A percentile compares a stretch with the other conserved stretches of the same genome.
These are phyloP conservation scores for Cadophora luteo-olivacea DNA, from an alignment of 2,329 filamentous ascomycete genomes.

Conservation along the genomic window DNA sequence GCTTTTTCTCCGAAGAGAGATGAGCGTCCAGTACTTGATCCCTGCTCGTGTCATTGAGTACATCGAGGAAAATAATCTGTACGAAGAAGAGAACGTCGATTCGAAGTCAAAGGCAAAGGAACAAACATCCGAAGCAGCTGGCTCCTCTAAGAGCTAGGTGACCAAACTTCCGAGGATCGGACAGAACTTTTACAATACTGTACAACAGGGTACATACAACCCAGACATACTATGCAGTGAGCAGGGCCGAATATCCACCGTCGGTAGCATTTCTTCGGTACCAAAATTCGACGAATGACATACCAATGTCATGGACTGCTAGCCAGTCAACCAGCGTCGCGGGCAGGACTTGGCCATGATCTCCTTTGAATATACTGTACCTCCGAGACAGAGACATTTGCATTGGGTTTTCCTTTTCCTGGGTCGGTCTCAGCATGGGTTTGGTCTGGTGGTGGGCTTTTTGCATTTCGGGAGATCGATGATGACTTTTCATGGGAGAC, in stretches of 20 bases:
- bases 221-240: neutral
- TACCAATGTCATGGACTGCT: neutral
- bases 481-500: neutral
- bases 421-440: conserved; percentile 14
- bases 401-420: conserved; percentile 18
- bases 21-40: conserved; percentile 81
- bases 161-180: conserved; percentile 4
- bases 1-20: conserved; percentile 77
- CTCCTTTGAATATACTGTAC: conserved; percentile 9
- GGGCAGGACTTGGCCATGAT: neutral
- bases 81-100: conserved; percentile 54
- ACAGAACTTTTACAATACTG: conserved; percentile 3
- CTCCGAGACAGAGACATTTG: conserved; percentile 14
- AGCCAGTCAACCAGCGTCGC: neutral
- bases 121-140: conserved; percentile 30
- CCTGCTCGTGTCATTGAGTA: conserved; percentile 78
- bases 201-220: conserved; percentile 3
- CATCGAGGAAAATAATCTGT: conserved; percentile 71
- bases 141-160: conserved; percentile 29
- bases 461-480: conserved; percentile 17
- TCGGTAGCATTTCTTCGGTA: neutral
- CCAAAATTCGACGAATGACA: neutral
- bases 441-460: conserved; percentile 1
- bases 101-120: conserved; percentile 39
- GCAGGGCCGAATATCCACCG: neutral